Evolutionary conservation across 352 stramenopile genomes (phyloP).

Genomic region (Phytophthora hybrid): DNA sequence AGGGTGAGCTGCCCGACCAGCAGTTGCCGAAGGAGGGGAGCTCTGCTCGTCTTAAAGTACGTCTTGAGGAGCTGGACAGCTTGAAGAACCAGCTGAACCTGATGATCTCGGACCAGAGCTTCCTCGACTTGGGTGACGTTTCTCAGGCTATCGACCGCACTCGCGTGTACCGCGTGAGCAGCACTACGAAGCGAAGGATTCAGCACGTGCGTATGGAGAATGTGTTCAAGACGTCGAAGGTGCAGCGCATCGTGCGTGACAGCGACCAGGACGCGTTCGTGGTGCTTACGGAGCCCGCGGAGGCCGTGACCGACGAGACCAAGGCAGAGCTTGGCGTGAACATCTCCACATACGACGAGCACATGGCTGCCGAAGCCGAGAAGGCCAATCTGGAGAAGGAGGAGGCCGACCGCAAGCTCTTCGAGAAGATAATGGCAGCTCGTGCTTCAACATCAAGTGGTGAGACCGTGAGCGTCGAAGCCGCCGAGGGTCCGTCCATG

Average conservation of each 20-base stretch:
- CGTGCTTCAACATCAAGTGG: slow-evolving; percentile 16
- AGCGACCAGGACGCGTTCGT: slow-evolving; percentile 72
- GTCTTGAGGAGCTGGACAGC: slow-evolving; percentile 54
- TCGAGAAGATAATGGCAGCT: slow-evolving; percentile 38
- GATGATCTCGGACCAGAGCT: slow-evolving; percentile 80
- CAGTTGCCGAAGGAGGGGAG: slow-evolving; percentile 36
- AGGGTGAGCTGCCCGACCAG: slow-evolving; percentile 54
- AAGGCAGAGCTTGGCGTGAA: slow-evolving; percentile 47
- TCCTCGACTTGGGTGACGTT: slow-evolving; percentile 61
- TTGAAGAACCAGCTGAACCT: slow-evolving; percentile 84
- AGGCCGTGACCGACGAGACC: slow-evolving; percentile 46
- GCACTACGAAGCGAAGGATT: slow-evolving; percentile 68
- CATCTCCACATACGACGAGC: slow-evolving; percentile 65
- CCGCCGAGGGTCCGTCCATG: slow-evolving; percentile 32
- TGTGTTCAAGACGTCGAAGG: slow-evolving; percentile 68
- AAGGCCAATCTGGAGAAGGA: slow-evolving; percentile 40
- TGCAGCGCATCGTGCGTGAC: slow-evolving; percentile 71
- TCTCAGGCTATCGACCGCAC: slow-evolving; percentile 73
- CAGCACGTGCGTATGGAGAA: slow-evolving; percentile 74
- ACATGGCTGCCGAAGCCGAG: slow-evolving; percentile 43
- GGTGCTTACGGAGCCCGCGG: slow-evolving; percentile 44
- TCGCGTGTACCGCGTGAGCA: slow-evolving; percentile 69
- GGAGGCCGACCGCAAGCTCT: slow-evolving; percentile 43
- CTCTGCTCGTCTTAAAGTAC: slow-evolving; percentile 43
- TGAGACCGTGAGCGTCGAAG: background rate